These are phyloP conservation scores for Balansia obtecta DNA, from an alignment of 2,329 filamentous ascomycete genomes.

Conservation along the genomic window DNA sequence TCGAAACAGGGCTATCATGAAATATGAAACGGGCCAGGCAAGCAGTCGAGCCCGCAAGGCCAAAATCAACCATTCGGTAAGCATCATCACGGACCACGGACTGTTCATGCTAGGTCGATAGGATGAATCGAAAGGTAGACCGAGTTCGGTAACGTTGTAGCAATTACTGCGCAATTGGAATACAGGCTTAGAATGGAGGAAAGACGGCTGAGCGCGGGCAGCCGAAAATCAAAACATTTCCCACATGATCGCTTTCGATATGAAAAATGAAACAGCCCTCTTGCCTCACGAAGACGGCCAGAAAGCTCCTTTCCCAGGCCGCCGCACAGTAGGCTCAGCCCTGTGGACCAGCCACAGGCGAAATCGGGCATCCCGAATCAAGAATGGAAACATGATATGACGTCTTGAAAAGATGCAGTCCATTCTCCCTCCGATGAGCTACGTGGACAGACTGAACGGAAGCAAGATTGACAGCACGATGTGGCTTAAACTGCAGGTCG, in stretches of 20 bases:
- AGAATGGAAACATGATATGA: neutral
- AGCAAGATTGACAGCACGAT: too few relatives aligned
- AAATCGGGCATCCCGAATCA: too few relatives aligned
- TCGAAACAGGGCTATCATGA: neutral
- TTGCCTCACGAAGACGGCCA: too few relatives aligned
- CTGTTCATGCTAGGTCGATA: neutral
- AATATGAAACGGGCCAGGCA: neutral
- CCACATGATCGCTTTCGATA: neutral
- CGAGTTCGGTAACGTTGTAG: neutral
- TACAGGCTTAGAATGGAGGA: neutral
- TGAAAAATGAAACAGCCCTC: too few relatives aligned
- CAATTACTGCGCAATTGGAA: neutral
- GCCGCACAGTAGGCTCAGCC: too few relatives aligned
- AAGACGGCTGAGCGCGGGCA: neutral
- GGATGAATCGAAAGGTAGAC: neutral
- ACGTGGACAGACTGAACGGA: neutral
- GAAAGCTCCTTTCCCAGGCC: too few relatives aligned
- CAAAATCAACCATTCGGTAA: neutral
- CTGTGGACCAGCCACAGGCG: too few relatives aligned
- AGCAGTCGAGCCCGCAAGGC: neutral
- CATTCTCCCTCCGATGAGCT: neutral
- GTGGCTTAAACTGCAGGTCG: too few relatives aligned
- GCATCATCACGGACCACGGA: neutral
- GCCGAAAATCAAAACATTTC: neutral
- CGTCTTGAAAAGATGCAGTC: neutral